Percentiles rank a stretch among this genome's conserved stretches.
Conservation (phyloP, 106 monocot species). For the Gastrodia elata region DNA sequence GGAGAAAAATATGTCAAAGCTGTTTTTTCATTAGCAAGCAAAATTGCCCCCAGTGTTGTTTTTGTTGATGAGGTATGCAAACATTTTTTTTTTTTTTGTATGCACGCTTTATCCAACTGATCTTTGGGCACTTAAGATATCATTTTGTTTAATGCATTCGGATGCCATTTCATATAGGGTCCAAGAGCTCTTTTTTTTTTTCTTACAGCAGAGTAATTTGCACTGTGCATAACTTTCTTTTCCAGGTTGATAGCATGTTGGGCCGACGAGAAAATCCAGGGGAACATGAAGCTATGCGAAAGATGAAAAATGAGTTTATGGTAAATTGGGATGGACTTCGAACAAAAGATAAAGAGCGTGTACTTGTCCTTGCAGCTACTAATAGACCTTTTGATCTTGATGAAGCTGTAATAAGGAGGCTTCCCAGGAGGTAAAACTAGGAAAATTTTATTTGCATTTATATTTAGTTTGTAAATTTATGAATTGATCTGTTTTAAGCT, state of each 20-base stretch:
- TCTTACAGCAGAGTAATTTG: background rate
- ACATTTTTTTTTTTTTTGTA: background rate
- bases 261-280: slow-evolving; percentile 75
- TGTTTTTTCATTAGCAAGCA: slow-evolving; percentile 94
- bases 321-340: slow-evolving; percentile 84
- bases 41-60: slow-evolving; percentile 96
- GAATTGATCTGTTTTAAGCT: slow-evolving; percentile 5
- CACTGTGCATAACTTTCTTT: slow-evolving; percentile 5
- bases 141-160: background rate
- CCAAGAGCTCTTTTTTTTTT: background rate
- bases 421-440: slow-evolving; percentile 41
- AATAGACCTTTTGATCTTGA: slow-evolving; percentile 85
- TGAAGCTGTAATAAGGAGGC: slow-evolving; percentile 79
- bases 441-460: background rate
- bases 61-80: slow-evolving; percentile 92
- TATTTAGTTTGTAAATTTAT: background rate
- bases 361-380: slow-evolving; percentile 66
- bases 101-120: too few species aligned
- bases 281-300: slow-evolving; percentile 79
- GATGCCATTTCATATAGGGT: background rate
- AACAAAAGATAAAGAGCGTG: slow-evolving; percentile 75
- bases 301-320: slow-evolving; percentile 89
- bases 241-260: slow-evolving; percentile 72
- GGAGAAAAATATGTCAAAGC: slow-evolving; percentile 99
- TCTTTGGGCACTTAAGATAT: background rate